These are phyloP conservation scores for Chalciporus piperatoides DNA, from an alignment of 1,284 basidiomycete genomes.

Conservation along the genomic window DNA sequence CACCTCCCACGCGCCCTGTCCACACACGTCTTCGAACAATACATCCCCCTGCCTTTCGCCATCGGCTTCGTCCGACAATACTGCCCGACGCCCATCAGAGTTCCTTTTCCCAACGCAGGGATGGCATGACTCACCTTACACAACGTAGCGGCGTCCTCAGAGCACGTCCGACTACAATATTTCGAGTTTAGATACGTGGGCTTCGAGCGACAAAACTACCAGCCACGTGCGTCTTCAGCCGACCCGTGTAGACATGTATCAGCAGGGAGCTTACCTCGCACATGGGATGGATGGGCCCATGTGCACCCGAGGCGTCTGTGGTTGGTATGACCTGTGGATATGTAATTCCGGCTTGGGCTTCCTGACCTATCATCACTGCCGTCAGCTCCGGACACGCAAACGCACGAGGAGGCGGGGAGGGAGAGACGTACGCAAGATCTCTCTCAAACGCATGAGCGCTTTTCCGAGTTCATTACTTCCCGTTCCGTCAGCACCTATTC, in stretches of 20 bases:
- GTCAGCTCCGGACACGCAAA: background rate
- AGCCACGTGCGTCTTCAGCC: background rate
- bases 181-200: constrained; percentile 45
- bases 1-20: constrained; percentile 19
- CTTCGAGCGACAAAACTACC: constrained; percentile 52
- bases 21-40: constrained; percentile 25
- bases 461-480: constrained; percentile 46
- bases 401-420: background rate
- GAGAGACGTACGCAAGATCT: constrained; percentile 22
- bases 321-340: background rate
- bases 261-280: constrained; percentile 25
- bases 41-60: constrained; percentile 9
- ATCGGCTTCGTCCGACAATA: constrained; percentile 19
- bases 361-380: background rate
- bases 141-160: constrained; percentile 38
- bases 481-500: constrained; percentile 35
- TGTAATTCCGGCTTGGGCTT: constrained; percentile 8
- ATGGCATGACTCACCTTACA: constrained; percentile 24
- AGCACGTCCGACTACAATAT: constrained; percentile 58
- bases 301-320: background rate
- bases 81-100: constrained; percentile 4
- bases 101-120: background rate
- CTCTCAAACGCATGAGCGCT: constrained; percentile 37
- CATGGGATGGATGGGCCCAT: constrained; percentile 10
- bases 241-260: background rate